A percentile compares a stretch with the other conserved stretches of the same genome.
phyloP scores from a whole-genome alignment of 768 basidiomycete species.

The Lactarius indigo region DNA sequence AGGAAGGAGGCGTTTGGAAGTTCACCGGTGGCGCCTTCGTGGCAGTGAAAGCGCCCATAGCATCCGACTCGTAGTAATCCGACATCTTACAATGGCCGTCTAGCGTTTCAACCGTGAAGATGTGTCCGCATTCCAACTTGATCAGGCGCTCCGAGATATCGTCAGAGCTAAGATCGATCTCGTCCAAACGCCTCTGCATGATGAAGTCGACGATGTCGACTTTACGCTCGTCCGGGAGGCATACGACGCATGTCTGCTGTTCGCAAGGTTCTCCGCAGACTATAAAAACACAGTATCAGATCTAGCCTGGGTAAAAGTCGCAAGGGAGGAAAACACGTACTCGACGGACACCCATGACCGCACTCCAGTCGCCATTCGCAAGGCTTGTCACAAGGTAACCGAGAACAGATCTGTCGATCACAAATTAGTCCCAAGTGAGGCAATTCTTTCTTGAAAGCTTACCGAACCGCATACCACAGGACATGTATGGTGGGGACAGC shows the following conservation, averaged over 20 bases:
- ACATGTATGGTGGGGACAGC: conserved; percentile 35
- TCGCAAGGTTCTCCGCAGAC: conserved; percentile 40
- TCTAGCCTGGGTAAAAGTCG: neutral
- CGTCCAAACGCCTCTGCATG: conserved; percentile 31
- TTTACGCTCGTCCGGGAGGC: conserved; percentile 29
- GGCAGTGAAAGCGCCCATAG: conserved; percentile 26
- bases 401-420: conserved; percentile 34
- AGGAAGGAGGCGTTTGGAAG: conserved; percentile 33
- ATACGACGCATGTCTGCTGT: conserved; percentile 33
- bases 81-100: conserved; percentile 36
- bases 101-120: conserved; percentile 40
- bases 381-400: conserved; percentile 37
- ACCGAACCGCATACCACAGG: conserved; percentile 38
- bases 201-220: conserved; percentile 38
- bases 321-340: conserved; percentile 25
- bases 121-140: conserved; percentile 36
- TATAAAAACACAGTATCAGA: conserved; percentile 18
- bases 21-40: conserved; percentile 31
- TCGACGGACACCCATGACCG: conserved; percentile 38
- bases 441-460: conserved; percentile 10
- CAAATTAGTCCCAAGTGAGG: neutral
- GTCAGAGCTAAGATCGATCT: conserved; percentile 27
- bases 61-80: conserved; percentile 32
- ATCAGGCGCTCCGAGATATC: conserved; percentile 33
- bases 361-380: conserved; percentile 33